These are phyloP conservation scores for Tricholoma sp. DNA, from an alignment of 768 basidiomycete genomes.

Conservation along the genomic window DNA sequence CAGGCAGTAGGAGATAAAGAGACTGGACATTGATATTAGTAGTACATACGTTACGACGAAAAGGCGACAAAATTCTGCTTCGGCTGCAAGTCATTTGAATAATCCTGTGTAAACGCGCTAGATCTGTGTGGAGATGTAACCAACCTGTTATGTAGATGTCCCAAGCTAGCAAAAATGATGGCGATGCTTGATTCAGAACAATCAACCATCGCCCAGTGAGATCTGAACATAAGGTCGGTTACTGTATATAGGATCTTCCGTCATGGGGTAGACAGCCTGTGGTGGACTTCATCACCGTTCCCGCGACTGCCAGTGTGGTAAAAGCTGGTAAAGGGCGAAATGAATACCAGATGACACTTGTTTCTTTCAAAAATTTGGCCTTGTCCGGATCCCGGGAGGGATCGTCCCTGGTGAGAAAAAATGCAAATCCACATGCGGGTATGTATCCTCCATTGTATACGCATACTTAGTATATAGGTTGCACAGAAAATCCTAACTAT, in stretches of 20 bases:
- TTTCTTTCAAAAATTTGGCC: background rate
- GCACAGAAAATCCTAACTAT: background rate
- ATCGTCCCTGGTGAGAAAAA: background rate
- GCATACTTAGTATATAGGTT: too few species aligned
- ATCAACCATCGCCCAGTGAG: background rate
- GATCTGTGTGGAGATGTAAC: background rate
- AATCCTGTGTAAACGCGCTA: background rate
- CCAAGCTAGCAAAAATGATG: background rate
- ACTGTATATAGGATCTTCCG: background rate
- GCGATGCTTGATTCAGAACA: background rate
- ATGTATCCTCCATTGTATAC: too few species aligned
- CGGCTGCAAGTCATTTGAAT: background rate
- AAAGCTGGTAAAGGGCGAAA: background rate
- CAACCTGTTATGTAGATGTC: background rate
- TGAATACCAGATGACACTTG: background rate
- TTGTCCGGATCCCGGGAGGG: background rate
- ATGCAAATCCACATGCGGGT: background rate
- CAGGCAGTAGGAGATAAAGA: background rate
- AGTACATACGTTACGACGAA: background rate
- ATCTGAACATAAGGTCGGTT: background rate
- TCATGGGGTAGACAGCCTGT: background rate
- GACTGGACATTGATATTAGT: background rate
- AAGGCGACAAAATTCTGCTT: background rate
- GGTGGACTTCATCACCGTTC: background rate
- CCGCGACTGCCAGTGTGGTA: background rate